Conservation (phyloP, 306 rosid genomes). For the Argentina anserina region DNA sequence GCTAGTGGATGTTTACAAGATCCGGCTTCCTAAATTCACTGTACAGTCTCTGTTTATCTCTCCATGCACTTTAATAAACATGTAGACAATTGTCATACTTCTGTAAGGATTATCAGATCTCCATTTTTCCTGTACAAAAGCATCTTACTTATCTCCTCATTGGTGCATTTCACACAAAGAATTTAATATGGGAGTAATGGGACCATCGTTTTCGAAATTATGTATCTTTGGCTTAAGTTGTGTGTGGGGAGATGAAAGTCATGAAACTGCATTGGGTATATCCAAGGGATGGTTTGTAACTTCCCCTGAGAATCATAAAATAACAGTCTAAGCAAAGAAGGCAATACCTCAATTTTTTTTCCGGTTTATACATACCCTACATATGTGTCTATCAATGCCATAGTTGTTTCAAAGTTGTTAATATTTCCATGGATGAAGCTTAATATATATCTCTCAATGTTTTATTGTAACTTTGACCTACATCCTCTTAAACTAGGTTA, state of each 20-base stretch:
- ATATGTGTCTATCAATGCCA: background rate
- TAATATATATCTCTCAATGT: background rate
- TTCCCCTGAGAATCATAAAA: background rate
- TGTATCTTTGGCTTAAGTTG: background rate
- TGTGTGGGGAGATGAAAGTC: background rate
- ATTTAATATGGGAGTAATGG: background rate
- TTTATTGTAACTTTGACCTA: constrained; percentile 10
- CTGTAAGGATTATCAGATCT: background rate
- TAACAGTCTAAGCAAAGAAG: background rate
- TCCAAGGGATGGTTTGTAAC: too few relatives aligned
- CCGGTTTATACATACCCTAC: background rate
- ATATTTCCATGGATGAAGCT: constrained; percentile 14
- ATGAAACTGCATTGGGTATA: too few relatives aligned
- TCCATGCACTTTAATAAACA: background rate
- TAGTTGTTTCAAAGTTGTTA: background rate
- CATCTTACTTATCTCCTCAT: background rate
- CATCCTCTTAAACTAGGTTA: constrained; percentile 51
- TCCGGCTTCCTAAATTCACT: constrained; percentile 95
- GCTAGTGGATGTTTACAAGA: constrained; percentile 86
- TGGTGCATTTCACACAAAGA: background rate
- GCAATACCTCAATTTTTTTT: too few relatives aligned
- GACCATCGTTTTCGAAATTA: background rate
- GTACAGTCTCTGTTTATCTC: constrained; percentile 37
- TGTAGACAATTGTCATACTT: background rate
- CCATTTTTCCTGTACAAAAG: background rate